Conservation (phyloP, 1,284 basidiomycete genomes). For the Boletus semigastroideus region DNA sequence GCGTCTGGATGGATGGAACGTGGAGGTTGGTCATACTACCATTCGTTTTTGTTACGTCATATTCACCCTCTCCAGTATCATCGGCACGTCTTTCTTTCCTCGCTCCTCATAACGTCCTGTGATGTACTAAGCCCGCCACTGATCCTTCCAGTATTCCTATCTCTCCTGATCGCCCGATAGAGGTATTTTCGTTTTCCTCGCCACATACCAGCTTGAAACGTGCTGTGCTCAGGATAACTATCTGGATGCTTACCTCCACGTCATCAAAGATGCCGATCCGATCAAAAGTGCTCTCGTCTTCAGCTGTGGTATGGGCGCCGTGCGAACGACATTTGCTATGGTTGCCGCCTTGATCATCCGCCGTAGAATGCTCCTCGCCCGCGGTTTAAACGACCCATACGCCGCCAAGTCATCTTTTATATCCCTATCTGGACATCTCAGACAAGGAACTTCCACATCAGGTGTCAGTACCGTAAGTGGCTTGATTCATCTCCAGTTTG, state of each 20-base stretch:
- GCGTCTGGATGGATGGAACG: constrained; percentile 83
- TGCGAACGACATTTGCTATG: constrained; percentile 98
- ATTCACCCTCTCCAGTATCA: constrained; percentile 48
- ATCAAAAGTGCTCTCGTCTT: constrained; percentile 85
- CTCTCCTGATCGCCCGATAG: constrained; percentile 84
- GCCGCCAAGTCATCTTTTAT: constrained; percentile 34
- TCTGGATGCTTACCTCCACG: constrained; percentile 87
- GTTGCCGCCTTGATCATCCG: constrained; percentile 88
- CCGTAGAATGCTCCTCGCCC: constrained; percentile 80
- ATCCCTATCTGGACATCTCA: constrained; percentile 14
- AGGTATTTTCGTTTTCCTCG: constrained; percentile 42
- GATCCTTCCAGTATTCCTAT: constrained; percentile 77
- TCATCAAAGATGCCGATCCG: constrained; percentile 84
- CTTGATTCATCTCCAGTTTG: neutral
- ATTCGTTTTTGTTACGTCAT: constrained; percentile 5
- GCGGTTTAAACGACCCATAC: constrained; percentile 80
- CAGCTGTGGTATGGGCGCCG: constrained; percentile 96
- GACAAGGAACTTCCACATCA: constrained; percentile 32
- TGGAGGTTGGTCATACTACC: constrained; percentile 58
- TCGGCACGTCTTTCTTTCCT: constrained; percentile 41
- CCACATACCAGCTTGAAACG: neutral
- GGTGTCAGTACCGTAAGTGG: constrained; percentile 46
- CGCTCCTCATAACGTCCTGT: neutral
- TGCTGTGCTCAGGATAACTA: constrained; percentile 72
- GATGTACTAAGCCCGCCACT: constrained; percentile 6